Evolutionary conservation across 768 basidiomycete genomes (phyloP), one percentile per base, ranked within the genome.

Genomic region (Lentinula raphanica): DNA sequence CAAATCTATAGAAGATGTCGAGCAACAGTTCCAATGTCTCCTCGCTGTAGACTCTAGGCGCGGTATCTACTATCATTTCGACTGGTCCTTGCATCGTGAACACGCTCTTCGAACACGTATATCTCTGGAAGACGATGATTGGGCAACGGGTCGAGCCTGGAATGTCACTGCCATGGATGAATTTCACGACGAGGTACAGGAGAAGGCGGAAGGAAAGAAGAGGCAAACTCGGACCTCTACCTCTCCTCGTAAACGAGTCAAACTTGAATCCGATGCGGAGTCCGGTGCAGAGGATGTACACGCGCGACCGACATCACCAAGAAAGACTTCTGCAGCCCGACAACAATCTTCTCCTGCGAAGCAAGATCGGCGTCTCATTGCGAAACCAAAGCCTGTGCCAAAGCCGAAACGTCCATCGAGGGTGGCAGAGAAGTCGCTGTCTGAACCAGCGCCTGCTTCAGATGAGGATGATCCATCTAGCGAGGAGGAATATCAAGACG

Each of bases 61-160:
- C 19, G 85, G 87, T 8, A 60, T 88, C 1, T 90, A 81, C 70
- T 90, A 85, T 62, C 71, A 76, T 2, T 78, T 90, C 59, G 62
- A 78, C 45, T 90, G 88, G 88, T 73, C 77, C 32, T 59, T 59
- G 12, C 84, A 86, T 62, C 77, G 69, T 27, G 49, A 65, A 19
- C 60, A 66, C 1, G 81, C 81, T 0, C 69, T 82, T 15, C 63
- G 68, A 63, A 74, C 58, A 50, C 73, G 59, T 58, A 71, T 54
- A 57, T 70, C 42, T 62, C 63, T 27, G 58, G 61, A 62, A 25
- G 69, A 70, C 31, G 58, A 62, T 8, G 60, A 65, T 5, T 76
- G 72, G 71, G 75, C 74, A 0, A 70, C 66, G 42, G 83, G 79
- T n/a, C 68, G 61, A 39, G 64, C 67, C 8, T 86, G 84, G 83